Evolutionary conservation across 495 filamentous ascomycete species (phyloP), one percentile per base, ranked within the genome.

Genomic region (Echria macrotheca): DNA sequence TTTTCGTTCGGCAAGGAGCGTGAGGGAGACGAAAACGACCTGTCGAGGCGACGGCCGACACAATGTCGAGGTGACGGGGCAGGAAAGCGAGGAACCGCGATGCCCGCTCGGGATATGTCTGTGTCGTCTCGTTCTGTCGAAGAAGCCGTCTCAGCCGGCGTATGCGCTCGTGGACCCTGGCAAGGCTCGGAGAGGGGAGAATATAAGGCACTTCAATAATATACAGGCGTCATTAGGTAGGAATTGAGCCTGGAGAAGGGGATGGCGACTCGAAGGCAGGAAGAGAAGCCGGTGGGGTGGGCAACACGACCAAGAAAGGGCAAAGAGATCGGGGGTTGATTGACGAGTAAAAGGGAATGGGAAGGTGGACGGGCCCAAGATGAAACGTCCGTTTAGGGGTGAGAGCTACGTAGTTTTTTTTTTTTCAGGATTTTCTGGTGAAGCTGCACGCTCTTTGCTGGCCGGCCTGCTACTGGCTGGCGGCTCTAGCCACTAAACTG

Each of bases 171-270:
- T 26, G 33, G 24, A 29, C 53, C 47, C 5, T 29, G 28, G 32
- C n/a, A 46, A 40, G 53, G 38, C 33, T 36, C 44, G 38, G 61
- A 46, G 47, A 49, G 37, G 38, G 19, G 41, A 45, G 31, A 55
- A 53, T 6, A 28, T 32, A 45, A 58, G 44, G 50, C 38, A 52
- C 17, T 23, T 61, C 53, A 61, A 64, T 59, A 61, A 64, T 59
- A 61, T 50, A 61, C 58, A 61, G 58, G 58, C 61, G 49, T 61
- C 58, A 59, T 61, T 59, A 59, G 54, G 61, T 47, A 32, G 37
- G 35, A 58, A 54, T 54, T 55, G 57, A 56, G 52, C 57, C 57
- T 57, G 57, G 57, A 54, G 57, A 60, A 63, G 45, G 36, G 43
- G 56, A 52, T 41, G 48, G 44, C 44, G 44, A 45, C 44, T 50